Conservation (phyloP, 768 basidiomycete species). For the Tephrocybe sp. region DNA sequence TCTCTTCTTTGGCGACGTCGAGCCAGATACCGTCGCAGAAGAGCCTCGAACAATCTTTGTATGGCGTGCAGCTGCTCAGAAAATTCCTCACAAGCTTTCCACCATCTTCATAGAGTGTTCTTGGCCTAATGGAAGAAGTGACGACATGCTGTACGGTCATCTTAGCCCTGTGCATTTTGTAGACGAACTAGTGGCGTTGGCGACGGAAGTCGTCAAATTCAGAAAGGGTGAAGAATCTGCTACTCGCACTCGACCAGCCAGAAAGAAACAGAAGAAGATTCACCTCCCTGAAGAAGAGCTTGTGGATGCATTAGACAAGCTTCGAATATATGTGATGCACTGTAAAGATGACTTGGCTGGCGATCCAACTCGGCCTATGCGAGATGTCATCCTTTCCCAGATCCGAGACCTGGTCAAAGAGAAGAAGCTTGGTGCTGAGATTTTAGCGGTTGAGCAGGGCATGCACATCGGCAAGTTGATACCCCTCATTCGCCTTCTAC, state of each 20-base stretch:
- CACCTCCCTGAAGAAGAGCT: slow-evolving; percentile 43
- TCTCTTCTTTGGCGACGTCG: slow-evolving; percentile 94
- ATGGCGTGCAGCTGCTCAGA: slow-evolving; percentile 81
- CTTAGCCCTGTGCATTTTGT: slow-evolving; percentile 79
- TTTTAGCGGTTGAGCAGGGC: slow-evolving; percentile 76
- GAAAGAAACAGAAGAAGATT: slow-evolving; percentile 41
- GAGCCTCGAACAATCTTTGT: slow-evolving; percentile 64
- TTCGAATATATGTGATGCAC: slow-evolving; percentile 80
- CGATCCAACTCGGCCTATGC: slow-evolving; percentile 48
- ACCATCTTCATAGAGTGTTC: slow-evolving; percentile 97
- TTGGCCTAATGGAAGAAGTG: slow-evolving; percentile 70
- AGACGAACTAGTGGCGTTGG: slow-evolving; percentile 71
- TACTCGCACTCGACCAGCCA: slow-evolving; percentile 26
- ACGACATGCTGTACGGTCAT: slow-evolving; percentile 79
- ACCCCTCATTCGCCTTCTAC: not conserved
- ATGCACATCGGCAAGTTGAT: slow-evolving; percentile 70
- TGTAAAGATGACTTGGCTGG: slow-evolving; percentile 77
- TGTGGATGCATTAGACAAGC: slow-evolving; percentile 51
- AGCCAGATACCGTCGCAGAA: slow-evolving; percentile 72
- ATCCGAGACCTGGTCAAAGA: slow-evolving; percentile 61
- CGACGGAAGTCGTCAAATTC: slow-evolving; percentile 59
- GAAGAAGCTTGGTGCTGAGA: slow-evolving; percentile 66
- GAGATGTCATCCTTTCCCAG: slow-evolving; percentile 72
- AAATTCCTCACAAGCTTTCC: slow-evolving; percentile 66
- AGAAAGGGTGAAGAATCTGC: slow-evolving; percentile 30